phyloP scores from a whole-genome alignment of 2,329 filamentous ascomycete species.

The Emmonsiellopsis sp. region DNA sequence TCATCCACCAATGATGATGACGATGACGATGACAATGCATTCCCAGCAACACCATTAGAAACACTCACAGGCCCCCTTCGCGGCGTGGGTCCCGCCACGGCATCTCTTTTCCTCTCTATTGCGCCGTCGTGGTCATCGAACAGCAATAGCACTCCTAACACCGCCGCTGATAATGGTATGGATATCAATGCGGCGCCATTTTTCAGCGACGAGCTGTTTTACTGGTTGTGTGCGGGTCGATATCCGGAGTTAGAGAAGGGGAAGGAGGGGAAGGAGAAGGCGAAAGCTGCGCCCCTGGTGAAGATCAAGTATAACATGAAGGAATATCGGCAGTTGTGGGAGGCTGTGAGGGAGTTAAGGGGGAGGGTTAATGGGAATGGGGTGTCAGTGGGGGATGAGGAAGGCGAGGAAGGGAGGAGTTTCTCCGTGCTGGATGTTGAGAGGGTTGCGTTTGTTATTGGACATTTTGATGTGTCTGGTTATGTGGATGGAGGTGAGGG shows the following conservation, averaged over 20 bases:
- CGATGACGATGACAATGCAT: slow-evolving; percentile 11
- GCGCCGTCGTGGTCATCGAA: slow-evolving; percentile 8
- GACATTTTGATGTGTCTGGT: slow-evolving; percentile 23
- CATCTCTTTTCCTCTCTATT: slow-evolving; percentile 33
- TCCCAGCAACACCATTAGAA: slow-evolving; percentile 25
- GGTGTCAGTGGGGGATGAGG: not conserved
- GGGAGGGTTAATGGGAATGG: slow-evolving; percentile 15
- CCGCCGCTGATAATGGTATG: slow-evolving; percentile 6
- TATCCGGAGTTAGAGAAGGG: slow-evolving; percentile 10
- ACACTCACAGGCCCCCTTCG: slow-evolving; percentile 26
- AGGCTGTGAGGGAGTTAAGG: slow-evolving; percentile 16
- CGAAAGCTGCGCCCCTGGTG: slow-evolving; percentile 12
- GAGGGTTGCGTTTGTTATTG: slow-evolving; percentile 30
- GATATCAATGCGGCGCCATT: slow-evolving; percentile 23
- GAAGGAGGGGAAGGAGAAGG: not conserved
- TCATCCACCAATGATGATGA: slow-evolving; percentile 2
- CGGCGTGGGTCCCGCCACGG: slow-evolving; percentile 35
- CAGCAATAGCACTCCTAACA: slow-evolving; percentile 6
- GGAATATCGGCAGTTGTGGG: slow-evolving; percentile 30
- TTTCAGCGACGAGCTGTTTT: slow-evolving; percentile 35
- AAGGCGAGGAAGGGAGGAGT: not conserved
- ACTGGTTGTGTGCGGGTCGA: slow-evolving; percentile 27
- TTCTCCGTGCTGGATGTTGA: slow-evolving; percentile 27
- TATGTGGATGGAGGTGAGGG: slow-evolving; percentile 5
- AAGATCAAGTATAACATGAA: slow-evolving; percentile 33